phyloP scores from a whole-genome alignment of 345 rosid species.

The Citrus unshiu region DNA sequence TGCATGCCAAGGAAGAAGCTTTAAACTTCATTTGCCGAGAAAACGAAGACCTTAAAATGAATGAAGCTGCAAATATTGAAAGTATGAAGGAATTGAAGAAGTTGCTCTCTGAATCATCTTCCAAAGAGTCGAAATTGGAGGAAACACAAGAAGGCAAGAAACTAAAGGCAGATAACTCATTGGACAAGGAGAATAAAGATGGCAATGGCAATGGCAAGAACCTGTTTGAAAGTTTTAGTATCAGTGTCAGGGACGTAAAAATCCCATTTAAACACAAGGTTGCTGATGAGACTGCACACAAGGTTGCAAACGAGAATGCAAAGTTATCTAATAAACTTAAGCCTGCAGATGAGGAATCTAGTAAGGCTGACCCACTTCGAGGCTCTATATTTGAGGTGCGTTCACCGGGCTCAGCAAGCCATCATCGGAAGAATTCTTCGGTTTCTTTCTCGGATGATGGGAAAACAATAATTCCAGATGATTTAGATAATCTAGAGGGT shows the following conservation, averaged over 20 bases:
- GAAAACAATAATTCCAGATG: constrained; percentile 39
- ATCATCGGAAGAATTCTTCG: constrained; percentile 42
- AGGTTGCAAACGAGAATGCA: constrained; percentile 29
- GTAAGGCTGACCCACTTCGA: constrained; percentile 38
- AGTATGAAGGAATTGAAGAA: constrained; percentile 57
- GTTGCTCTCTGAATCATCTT: constrained; percentile 37
- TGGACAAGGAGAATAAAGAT: constrained; percentile 20
- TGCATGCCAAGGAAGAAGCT: constrained; percentile 63
- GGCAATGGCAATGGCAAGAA: constrained; percentile 24
- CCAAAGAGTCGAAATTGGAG: constrained; percentile 14
- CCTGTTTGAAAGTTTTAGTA: constrained; percentile 42
- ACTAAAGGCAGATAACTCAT: constrained; percentile 22
- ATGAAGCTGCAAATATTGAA: constrained; percentile 54
- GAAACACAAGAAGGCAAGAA: constrained; percentile 17
- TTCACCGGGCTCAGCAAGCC: constrained; percentile 40
- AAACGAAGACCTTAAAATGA: constrained; percentile 55
- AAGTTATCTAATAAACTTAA: constrained; percentile 7
- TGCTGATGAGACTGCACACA: constrained; percentile 23
- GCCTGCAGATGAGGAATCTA: constrained; percentile 21
- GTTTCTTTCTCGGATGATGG: constrained; percentile 38
- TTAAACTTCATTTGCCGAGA: constrained; percentile 50
- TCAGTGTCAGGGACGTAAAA: constrained; percentile 52
- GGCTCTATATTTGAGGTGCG: constrained; percentile 77
- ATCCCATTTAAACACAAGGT: constrained; percentile 40
- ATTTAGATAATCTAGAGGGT: constrained; percentile 41